Base-by-base conservation (phyloP, 139 green algal genomes). In the Coelastrella sp. region DNA sequence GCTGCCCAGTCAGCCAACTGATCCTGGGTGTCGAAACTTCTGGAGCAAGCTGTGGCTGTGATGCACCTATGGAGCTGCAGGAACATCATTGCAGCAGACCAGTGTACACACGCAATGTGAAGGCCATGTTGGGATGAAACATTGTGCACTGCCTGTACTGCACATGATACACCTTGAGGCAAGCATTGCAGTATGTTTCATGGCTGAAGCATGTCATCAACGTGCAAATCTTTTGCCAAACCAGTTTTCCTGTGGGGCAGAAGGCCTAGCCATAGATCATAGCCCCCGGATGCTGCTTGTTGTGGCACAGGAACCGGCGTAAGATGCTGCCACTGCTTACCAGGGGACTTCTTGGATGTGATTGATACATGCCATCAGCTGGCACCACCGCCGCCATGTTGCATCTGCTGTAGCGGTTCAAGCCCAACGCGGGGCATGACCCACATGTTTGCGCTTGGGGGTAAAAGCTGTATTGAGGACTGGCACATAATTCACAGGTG, bases 21-120 rank as follows among this genome's bases (percentile, higher is more conserved):
- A 20, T 66, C 8, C 22, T 65, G 7, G n/a, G n/a, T 56, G 4
- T 72, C 6, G 9, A 11, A 7, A 4, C 11, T 75, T 17, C 58
- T n/a, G n/a, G 11, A 19, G 58, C 85, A 89, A 4, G 85, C 85
- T 8, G 20, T 22, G 22, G 72, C 12, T 15, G 22, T 70, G 58
- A 84, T 81, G 73, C 85, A 89, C 4, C 25, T 24, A 0, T 89
- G 85, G 7, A 87, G 25, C 82, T 87, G 82, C 65, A 87, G 35
- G n/a, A 74, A n/a, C n/a, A n/a, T n/a, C 35, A 49, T 49, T 5
- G 35, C 35, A 49, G 35, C 35, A 49, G 35, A 49, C 35, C 35
- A 49, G 35, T 49, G 35, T 49, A 49, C 35, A 49, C 35, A 49
- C n/a, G 35, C 35, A 3, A 49, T 49, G 35, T 49, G 1, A 49